Evolutionary conservation across 2,329 filamentous ascomycete genomes (phyloP), one percentile per base, ranked within the genome.

Genomic region (Colletotrichum kahawae): DNA sequence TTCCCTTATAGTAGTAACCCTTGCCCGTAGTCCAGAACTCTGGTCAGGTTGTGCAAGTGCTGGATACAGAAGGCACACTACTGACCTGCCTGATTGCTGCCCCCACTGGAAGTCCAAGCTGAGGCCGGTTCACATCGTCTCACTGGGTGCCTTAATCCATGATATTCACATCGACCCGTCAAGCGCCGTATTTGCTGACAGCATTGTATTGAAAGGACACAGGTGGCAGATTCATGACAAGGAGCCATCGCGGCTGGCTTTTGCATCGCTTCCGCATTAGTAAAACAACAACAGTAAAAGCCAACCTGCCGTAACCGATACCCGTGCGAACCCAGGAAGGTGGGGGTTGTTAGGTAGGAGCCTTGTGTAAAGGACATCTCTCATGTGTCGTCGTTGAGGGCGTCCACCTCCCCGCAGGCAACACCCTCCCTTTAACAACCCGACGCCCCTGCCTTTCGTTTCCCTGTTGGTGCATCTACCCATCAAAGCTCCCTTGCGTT

Each of bases 341-440:
- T 70, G 51, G 36, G 64, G 36, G 64, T 54, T 62, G 54, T 36
- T 72, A 62, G 60, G 27, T 70, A 74, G 67, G 59, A 74, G 51
- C 59, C 67, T 38, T 74, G 57, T 57, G 65, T 51, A 51, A 59
- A 70, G 71, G 71, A 70, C 67, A 57, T 70, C 27, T 67, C 68
- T 74, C 71, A 63, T 63, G 54, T 75, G 63, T 75, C 72, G 69
- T 75, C 33, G n/a, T 67, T 27, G 24, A 51, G 57, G 34, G 27
- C 51, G 29, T 51, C 64, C 51, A 29, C n/a, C 60, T 14, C 16
- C 60, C 24, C n/a, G 57, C 16, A 60, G 33, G 10, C 56, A 29
- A 51, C 2, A 43, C 38, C 29, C 57, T n/a, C 21, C 29, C 59
- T 57, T 48, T 59, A 34, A 66, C 51, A 66, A 70, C 12, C 60